A percentile compares a stretch with the other conserved stretches of the same genome.
Conservation (phyloP, 78 protist species). For the Chrysochromulina tobinii region DNA sequence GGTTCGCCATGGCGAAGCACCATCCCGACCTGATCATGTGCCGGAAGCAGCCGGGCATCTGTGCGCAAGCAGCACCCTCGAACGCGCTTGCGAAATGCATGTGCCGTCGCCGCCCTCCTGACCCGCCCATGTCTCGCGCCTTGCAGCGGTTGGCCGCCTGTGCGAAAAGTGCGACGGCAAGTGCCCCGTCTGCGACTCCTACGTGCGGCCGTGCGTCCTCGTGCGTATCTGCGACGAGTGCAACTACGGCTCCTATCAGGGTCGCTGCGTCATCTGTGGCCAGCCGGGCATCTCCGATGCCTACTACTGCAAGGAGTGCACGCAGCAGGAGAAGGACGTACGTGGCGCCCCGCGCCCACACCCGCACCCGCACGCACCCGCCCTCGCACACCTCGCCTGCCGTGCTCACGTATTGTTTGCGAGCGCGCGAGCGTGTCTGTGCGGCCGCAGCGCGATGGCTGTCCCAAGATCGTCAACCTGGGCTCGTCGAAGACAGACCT, state of each 20-base stretch:
- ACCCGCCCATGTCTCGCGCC: not conserved
- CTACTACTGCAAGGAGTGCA: constrained; percentile 72
- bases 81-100: no score
- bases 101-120: no score
- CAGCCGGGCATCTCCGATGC: constrained; percentile 61
- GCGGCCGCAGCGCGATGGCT: constrained; percentile 47
- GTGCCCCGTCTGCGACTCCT: constrained; percentile 66
- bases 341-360: not conserved
- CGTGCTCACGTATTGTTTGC: no score
- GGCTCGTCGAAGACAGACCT: constrained; percentile 63
- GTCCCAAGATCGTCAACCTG: constrained; percentile 68
- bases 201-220: constrained; percentile 48
- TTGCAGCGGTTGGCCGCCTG: constrained; percentile 58
- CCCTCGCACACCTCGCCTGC: not conserved
- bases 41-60: constrained; percentile 69
- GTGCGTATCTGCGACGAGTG: constrained; percentile 73
- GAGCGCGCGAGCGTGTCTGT: no score
- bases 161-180: constrained; percentile 73
- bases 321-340: constrained; percentile 51
- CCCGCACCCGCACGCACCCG: not conserved
- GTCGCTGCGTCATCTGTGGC: constrained; percentile 69
- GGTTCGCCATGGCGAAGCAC: constrained; percentile 59
- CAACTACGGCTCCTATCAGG: constrained; percentile 61
- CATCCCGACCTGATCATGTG: constrained; percentile 72
- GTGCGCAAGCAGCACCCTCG: not conserved